Percentiles rank a stretch among this genome's conserved stretches.
Conservation (phyloP, 1,284 basidiomycete species). For the Amylostereum areolatum region DNA sequence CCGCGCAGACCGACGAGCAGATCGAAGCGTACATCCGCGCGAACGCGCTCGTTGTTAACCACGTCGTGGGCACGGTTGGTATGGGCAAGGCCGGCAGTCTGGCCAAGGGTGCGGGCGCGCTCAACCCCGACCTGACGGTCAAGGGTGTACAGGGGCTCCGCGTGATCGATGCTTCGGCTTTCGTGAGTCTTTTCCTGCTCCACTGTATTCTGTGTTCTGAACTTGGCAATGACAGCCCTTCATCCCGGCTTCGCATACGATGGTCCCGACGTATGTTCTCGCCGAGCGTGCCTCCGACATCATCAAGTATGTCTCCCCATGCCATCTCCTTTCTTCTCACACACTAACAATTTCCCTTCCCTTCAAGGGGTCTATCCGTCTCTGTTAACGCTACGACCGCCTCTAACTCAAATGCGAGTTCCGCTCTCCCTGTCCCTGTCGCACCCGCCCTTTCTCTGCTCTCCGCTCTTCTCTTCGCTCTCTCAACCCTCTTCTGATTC, state of each 20-base stretch:
- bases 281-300: constrained; percentile 15
- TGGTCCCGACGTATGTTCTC: constrained; percentile 11
- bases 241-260: constrained; percentile 12
- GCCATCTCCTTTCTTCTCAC: too few species aligned
- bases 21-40: constrained; percentile 19
- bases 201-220: not conserved
- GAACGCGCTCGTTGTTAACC: constrained; percentile 16
- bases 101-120: constrained; percentile 29
- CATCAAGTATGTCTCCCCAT: constrained; percentile 5
- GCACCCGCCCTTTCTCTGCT: too few species aligned
- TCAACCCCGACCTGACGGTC: constrained; percentile 47
- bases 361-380: too few species aligned
- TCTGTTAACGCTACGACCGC: too few species aligned
- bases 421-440: too few species aligned
- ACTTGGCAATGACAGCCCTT: constrained; percentile 8
- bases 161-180: constrained; percentile 18
- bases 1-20: constrained; percentile 17
- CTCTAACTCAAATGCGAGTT: too few species aligned
- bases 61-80: constrained; percentile 22
- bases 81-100: constrained; percentile 19
- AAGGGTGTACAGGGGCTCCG: constrained; percentile 36
- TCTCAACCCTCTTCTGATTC: too few species aligned
- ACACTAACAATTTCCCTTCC: too few species aligned
- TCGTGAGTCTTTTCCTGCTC: constrained; percentile 9
- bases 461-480: too few species aligned